These are phyloP conservation scores for Boletus vermiculosoides DNA, from an alignment of 768 basidiomycete genomes.

Conservation along the genomic window DNA sequence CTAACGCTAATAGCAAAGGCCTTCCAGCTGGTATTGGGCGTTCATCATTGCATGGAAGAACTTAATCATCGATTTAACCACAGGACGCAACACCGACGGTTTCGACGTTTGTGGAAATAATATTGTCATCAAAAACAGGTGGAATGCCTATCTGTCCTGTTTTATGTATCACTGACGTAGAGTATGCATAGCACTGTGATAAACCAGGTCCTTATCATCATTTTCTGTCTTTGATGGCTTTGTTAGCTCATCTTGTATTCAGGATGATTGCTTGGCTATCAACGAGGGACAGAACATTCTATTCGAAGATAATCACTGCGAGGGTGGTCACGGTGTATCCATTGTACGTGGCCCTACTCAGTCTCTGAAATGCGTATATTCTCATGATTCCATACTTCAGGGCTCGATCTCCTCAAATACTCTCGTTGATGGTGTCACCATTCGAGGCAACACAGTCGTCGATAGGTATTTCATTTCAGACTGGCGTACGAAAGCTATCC, in stretches of 20 bases:
- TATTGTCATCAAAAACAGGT: constrained; percentile 35
- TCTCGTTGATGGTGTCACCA: constrained; percentile 46
- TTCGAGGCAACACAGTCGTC: constrained; percentile 52
- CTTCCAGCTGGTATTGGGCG: constrained; percentile 41
- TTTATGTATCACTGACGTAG: background rate
- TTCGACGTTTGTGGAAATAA: constrained; percentile 43
- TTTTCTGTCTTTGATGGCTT: background rate
- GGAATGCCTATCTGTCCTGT: background rate
- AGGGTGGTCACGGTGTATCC: constrained; percentile 63
- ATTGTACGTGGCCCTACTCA: constrained; percentile 32
- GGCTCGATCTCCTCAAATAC: constrained; percentile 52
- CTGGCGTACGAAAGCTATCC: background rate
- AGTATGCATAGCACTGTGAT: constrained; percentile 14
- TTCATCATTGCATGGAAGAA: background rate
- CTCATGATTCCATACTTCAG: constrained; percentile 27
- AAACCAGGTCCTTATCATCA: constrained; percentile 24
- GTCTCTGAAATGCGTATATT: background rate
- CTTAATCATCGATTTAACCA: background rate
- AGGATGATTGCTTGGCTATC: constrained; percentile 65
- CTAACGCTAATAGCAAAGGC: constrained; percentile 52
- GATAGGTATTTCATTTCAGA: constrained; percentile 41
- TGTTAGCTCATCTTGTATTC: constrained; percentile 3
- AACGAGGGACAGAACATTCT: constrained; percentile 43
- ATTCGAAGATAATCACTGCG: constrained; percentile 53
- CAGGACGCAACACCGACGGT: constrained; percentile 51